Evolutionary conservation across 768 basidiomycete genomes (phyloP), one percentile per base, ranked within the genome.

Genomic region (Tricholoma saponaceum): DNA sequence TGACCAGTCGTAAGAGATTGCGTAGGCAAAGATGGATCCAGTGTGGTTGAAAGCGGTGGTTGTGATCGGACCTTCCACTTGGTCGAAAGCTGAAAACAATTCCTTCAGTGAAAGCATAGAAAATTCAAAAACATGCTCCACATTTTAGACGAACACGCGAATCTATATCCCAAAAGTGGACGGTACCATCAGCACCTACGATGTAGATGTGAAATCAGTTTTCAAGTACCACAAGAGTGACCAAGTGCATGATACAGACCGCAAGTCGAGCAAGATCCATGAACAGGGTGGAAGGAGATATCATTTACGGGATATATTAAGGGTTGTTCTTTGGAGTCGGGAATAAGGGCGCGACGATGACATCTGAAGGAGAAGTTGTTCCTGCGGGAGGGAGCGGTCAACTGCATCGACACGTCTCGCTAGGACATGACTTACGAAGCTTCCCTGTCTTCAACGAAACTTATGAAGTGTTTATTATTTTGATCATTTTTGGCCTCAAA

Each of bases 151-250:
- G 87, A 6, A 90, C 93, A 58, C 94, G 87, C 5, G 90, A 86
- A 64, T 95, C 90, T 72, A 94, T 94, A 73, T 96, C 94, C 94
- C 94, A 95, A 72, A 90, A 92, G 79, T 92, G 89, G 69, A 95
- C 86, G 2, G 88, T 89, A 18, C 92, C 92, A 62, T 95, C 92
- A 43, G 89, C 81, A 12, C 89, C 89, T 89, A 12, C 66, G 64
- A 70, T 64, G 57, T 54, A 13, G 30, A 23, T 25, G 18, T 13
- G 4, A 26, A 39, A 6, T 16, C 30, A 20, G 41, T 41, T n/a
- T 32, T 41, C 30, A 18, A 9, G 60, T 59, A 32, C 58, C 60
- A 50, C 66, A 56, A 58, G 62, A 60, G 12, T 62, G 64, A 61
- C 68, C 52, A 61, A 47, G 12, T 5, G 14, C 7, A 26, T 16